phyloP scores from a whole-genome alignment of 306 rosid species.

The Fragaria nilgerrensis region DNA sequence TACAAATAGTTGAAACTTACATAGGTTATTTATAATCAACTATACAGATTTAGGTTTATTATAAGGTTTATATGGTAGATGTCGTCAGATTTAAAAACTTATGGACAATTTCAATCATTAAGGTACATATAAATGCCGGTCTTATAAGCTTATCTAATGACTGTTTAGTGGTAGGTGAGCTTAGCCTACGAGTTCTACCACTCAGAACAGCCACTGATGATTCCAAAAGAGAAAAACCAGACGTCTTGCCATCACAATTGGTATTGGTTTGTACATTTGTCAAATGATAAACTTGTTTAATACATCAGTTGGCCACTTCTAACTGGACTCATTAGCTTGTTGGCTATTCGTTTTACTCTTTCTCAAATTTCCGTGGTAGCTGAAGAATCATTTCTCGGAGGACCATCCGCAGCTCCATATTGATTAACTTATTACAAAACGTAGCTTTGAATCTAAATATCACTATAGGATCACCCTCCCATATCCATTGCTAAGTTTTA shows the following conservation, averaged over 20 bases:
- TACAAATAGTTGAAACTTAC: too few relatives aligned
- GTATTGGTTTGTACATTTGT: background rate
- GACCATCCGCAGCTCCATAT: background rate
- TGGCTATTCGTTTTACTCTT: background rate
- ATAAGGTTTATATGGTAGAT: too few relatives aligned
- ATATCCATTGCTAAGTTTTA: background rate
- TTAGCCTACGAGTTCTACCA: background rate
- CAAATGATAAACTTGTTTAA: slow-evolving; percentile 15
- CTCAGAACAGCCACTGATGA: background rate
- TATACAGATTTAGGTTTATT: too few relatives aligned
- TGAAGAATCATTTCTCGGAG: background rate
- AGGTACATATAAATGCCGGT: too few relatives aligned
- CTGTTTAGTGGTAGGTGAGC: slow-evolving; percentile 12
- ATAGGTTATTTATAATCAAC: too few relatives aligned
- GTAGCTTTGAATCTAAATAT: background rate
- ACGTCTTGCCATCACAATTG: background rate
- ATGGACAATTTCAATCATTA: too few relatives aligned
- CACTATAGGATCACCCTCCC: background rate
- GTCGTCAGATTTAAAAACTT: too few relatives aligned
- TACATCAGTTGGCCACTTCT: background rate
- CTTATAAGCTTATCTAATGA: background rate
- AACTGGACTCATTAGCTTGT: background rate
- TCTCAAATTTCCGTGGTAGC: background rate
- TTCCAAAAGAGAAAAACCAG: background rate
- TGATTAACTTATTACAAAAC: background rate